Evolutionary conservation across 2,329 filamentous ascomycete genomes (phyloP).

Genomic region (Pseudodiploospora longispora): DNA sequence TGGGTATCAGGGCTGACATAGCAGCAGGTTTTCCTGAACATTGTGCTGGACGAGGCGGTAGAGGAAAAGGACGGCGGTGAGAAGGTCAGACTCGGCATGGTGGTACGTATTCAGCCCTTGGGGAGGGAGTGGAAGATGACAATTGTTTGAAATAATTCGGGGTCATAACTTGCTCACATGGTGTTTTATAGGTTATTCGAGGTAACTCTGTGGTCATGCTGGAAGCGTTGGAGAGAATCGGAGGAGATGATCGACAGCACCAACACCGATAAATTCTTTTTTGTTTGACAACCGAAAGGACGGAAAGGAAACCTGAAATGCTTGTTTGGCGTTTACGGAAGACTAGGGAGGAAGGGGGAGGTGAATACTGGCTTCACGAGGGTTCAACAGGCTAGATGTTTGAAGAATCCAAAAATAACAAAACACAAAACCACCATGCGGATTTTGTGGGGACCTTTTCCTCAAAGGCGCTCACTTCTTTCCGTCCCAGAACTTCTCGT

Average conservation of each 20-base stretch:
- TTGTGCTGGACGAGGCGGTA: constrained; percentile 92
- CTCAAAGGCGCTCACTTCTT: neutral
- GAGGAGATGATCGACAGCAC: constrained; percentile 46
- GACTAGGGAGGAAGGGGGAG: constrained; percentile 2
- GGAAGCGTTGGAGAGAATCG: constrained; percentile 67
- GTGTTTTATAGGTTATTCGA: constrained; percentile 64
- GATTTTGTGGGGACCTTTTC: constrained; percentile 1
- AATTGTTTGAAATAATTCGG: no score
- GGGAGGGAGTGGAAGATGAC: no score
- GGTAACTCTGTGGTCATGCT: constrained; percentile 99
- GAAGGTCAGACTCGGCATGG: constrained; percentile 86
- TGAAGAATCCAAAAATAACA: constrained; percentile 17
- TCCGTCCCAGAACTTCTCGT: constrained; percentile 30
- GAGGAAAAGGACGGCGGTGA: constrained; percentile 90
- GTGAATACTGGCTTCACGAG: constrained; percentile 7
- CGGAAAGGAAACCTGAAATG: constrained; percentile 13
- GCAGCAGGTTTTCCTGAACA: constrained; percentile 86
- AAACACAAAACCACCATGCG: neutral
- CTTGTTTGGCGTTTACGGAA: constrained; percentile 28
- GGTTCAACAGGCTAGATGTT: constrained; percentile 23
- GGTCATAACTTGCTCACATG: neutral
- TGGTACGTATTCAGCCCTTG: constrained; percentile 48
- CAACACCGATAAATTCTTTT: constrained; percentile 14
- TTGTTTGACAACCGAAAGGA: neutral
- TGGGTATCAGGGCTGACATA: neutral